Percentiles rank a stretch among this genome's conserved stretches.
phyloP scores from a whole-genome alignment of 2,329 filamentous ascomycete species.

The Coleophoma eucalyptorum region DNA sequence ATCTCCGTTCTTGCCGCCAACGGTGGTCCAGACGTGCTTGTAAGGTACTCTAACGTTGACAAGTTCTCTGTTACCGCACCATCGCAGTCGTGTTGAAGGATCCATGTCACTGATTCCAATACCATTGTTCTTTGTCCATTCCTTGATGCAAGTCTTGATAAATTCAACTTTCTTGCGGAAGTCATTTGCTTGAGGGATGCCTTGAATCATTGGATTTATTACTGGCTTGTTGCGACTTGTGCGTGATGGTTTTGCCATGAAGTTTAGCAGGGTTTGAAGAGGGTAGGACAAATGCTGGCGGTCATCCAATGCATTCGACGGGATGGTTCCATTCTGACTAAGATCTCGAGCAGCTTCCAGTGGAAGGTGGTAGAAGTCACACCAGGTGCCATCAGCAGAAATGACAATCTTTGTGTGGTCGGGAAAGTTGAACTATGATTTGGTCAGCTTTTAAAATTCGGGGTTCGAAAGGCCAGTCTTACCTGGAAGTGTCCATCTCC shows the following conservation, averaged over 20 bases:
- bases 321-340: constrained; percentile 60
- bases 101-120: constrained; percentile 63
- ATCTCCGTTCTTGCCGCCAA: constrained; percentile 61
- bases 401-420: constrained; percentile 84
- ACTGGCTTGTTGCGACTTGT: constrained; percentile 53
- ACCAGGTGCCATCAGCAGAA: constrained; percentile 69
- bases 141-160: constrained; percentile 61
- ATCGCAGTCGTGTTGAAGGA: constrained; percentile 46
- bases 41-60: constrained; percentile 45
- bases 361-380: constrained; percentile 74
- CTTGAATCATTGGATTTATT: constrained; percentile 56
- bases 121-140: constrained; percentile 69
- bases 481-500: constrained; percentile 75
- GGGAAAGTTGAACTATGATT: constrained; percentile 72
- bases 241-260: constrained; percentile 43
- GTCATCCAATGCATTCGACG: constrained; percentile 65
- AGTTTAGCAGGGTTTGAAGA: constrained; percentile 70
- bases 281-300: constrained; percentile 70
- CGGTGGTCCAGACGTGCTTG: constrained; percentile 67
- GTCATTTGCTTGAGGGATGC: constrained; percentile 67
- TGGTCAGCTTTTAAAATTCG: constrained; percentile 10
- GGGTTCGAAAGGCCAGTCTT: constrained; percentile 10
- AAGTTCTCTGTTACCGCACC: constrained; percentile 55
- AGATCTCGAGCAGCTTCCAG: constrained; percentile 66
- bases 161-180: constrained; percentile 73